Percentiles rank a stretch among this genome's conserved stretches.
phyloP scores from a whole-genome alignment of 495 filamentous ascomycete species.

The Neurospora cerealis region DNA sequence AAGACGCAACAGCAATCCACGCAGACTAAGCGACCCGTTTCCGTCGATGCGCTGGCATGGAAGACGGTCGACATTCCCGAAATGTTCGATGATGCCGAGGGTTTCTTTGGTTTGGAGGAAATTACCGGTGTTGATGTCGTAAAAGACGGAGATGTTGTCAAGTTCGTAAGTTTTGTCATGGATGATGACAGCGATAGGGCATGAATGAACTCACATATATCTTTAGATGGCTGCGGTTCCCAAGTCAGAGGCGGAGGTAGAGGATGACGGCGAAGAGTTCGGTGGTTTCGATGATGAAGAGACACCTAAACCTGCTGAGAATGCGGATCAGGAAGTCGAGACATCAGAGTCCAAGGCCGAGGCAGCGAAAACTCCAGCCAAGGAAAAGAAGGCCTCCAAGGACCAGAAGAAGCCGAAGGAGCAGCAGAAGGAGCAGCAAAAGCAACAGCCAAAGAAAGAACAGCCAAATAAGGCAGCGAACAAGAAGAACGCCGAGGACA shows the following conservation, averaged over 20 bases:
- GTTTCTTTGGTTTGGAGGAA: constrained; percentile 90
- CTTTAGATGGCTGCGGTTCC: constrained; percentile 12
- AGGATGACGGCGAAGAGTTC: constrained; percentile 35
- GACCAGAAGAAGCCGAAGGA: constrained; percentile 3
- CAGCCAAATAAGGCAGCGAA: constrained; percentile 10
- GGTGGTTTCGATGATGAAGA: constrained; percentile 42
- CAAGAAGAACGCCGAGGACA: constrained; percentile 19
- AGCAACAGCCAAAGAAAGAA: constrained; percentile 11
- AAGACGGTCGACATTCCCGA: constrained; percentile 74
- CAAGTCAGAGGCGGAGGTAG: constrained; percentile 2
- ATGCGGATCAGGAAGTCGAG: background rate
- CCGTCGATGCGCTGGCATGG: constrained; percentile 69
- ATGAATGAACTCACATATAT: background rate
- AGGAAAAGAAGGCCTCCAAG: constrained; percentile 5
- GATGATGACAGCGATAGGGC: constrained; percentile 11
- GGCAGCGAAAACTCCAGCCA: constrained; percentile 1
- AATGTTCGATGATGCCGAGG: constrained; percentile 81
- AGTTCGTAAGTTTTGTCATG: constrained; percentile 35
- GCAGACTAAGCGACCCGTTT: constrained; percentile 25
- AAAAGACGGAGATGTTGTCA: constrained; percentile 40
- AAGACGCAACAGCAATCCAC: constrained; percentile 21
- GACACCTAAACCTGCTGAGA: background rate
- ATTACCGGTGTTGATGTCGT: constrained; percentile 82
- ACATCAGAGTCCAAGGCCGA: background rate
- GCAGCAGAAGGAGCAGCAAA: constrained; percentile 20